Evolutionary conservation across 768 basidiomycete species (phyloP), one percentile per base, ranked within the genome.

Genomic region (Pulveroboletus sp.): DNA sequence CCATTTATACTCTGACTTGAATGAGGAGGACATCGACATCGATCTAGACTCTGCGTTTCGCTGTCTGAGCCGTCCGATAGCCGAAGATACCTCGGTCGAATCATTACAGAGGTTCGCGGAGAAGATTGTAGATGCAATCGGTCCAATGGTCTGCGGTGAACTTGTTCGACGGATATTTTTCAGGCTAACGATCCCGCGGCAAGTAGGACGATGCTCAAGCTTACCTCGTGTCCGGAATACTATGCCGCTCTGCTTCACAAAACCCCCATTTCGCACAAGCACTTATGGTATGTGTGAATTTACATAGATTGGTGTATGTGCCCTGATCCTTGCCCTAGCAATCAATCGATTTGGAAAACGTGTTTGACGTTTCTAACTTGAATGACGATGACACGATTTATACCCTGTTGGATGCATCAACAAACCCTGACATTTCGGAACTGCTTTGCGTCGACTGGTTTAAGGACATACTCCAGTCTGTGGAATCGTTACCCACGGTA

Each of bases 241-340:
- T 90, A 37, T 79, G 73, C 46, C 77, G 82, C 50, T 72, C 80
- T 6, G 84, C 85, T 6, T 82, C 83, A 24, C 88, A 90, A 62
- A 75, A 77, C 58, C 80, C 83, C 3, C 63, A 60, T 15, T 53
- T 79, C 50, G 62, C 71, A 7, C 65, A 61, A 35, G 54, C 63
- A 18, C 70, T 81, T 11, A 67, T 88, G 66, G 79, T 82, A 24
- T 57, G 68, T 48, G 32, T 15, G 15, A 21, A 15, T 33, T 8
- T 8, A 28, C 24, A 28, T 6, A 5, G 30, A 33, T 14, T 6
- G 9, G 11, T n/a, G n/a, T 33, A 1, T 40, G 3, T 39, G 1
- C 13, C 18, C 49, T 68, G 26, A 64, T 41, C 47, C 15, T 54
- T 24, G 36, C 35, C 50, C 6, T 55, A 89, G 86, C 75, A 79